phyloP scores from a whole-genome alignment of 2,329 filamentous ascomycete genomes.

The Colletotrichum sp. region DNA sequence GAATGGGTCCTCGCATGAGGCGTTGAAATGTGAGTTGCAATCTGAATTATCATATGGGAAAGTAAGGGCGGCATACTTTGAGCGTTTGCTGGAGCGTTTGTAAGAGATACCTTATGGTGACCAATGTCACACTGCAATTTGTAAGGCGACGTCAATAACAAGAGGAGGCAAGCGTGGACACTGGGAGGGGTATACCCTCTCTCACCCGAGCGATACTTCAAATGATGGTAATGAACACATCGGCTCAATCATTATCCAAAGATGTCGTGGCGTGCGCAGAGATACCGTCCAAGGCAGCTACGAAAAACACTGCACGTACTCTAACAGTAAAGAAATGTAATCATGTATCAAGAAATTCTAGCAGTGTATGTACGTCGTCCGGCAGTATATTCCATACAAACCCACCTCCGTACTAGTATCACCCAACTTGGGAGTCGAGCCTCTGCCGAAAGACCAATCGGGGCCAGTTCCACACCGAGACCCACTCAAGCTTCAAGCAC shows the following conservation, averaged over 20 bases:
- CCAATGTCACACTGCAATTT: neutral
- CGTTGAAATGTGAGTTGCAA: neutral
- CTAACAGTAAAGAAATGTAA: neutral
- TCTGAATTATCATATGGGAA: neutral
- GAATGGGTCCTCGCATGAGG: conserved; percentile 78
- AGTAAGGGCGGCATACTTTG: neutral
- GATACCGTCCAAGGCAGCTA: neutral
- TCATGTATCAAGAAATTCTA: neutral
- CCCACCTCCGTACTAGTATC: neutral
- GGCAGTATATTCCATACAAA: neutral
- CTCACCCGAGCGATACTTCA: neutral
- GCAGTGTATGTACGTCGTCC: neutral
- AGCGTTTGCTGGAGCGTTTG: neutral
- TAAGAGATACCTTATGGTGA: neutral
- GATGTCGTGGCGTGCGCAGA: neutral
- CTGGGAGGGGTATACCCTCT: neutral
- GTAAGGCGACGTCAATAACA: neutral
- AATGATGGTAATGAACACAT: neutral
- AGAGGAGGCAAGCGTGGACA: neutral
- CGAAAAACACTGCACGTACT: neutral
- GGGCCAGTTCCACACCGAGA: neutral
- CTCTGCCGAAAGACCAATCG: neutral
- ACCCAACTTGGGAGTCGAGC: neutral
- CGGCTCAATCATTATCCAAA: neutral
- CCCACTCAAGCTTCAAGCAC: neutral